phyloP scores from a whole-genome alignment of 1,139 yeast species.

The Diutina siamensis region DNA sequence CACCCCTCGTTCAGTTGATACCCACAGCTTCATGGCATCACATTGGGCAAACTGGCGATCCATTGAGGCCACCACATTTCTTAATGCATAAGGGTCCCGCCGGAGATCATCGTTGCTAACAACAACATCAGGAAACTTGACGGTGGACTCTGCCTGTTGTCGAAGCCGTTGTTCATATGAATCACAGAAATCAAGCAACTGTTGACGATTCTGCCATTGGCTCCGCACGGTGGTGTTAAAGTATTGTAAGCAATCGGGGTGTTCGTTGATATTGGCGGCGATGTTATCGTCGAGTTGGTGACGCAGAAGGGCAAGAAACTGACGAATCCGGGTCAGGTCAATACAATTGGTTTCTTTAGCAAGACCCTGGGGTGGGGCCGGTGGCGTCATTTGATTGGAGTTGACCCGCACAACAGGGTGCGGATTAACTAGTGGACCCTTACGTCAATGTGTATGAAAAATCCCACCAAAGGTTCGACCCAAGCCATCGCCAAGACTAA shows the following conservation, averaged over 20 bases:
- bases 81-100: slow-evolving; percentile 3
- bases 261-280: slow-evolving; percentile 1
- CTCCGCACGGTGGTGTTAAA: background rate
- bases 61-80: background rate
- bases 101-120: background rate
- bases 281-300: background rate
- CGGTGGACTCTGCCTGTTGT: background rate
- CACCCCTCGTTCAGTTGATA: slow-evolving; percentile 3
- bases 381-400: background rate
- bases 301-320: slow-evolving; percentile 2
- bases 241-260: background rate
- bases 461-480: background rate
- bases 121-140: background rate
- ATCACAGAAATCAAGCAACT: background rate
- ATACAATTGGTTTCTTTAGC: background rate
- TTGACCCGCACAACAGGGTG: too few relatives aligned
- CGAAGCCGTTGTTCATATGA: background rate
- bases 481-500: too few relatives aligned
- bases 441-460: background rate
- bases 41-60: slow-evolving; percentile 4
- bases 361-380: background rate
- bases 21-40: slow-evolving; percentile 4
- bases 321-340: background rate
- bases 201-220: background rate
- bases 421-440: too few relatives aligned